Evolutionary conservation across 345 rosid species (phyloP), one percentile per base, ranked within the genome.

Genomic region (Passiflora organensis): DNA sequence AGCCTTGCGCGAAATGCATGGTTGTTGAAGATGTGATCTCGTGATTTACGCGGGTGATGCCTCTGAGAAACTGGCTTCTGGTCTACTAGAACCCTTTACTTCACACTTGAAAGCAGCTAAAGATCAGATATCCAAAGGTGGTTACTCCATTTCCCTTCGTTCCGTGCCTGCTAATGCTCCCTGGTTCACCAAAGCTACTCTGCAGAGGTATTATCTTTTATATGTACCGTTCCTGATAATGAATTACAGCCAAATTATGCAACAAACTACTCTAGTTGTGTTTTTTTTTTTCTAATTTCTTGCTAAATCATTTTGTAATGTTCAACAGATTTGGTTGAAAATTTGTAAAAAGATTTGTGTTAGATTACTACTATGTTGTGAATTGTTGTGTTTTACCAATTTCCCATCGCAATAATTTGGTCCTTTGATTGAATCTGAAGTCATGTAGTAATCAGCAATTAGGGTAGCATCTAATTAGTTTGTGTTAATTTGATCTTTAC

Each of bases 171-270:
- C 80, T 48, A 64, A 64, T 61, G 71, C 76, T 48, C 59, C 77
- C 63, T 93, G 95, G 99, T 93, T 89, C 81, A 89, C 94, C 2
- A 93, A 89, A 80, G 73, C 89, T 58, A 89, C 95, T 48, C 76
- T 93, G 19, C 94, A 80, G 60, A 84, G 98, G 96, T 88, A 17
- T 39, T 41, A 22, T 28, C 9, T 19, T 2, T 42, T n/a, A n/a
- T n/a, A n/a, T n/a, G n/a, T n/a, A n/a, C n/a, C n/a, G n/a, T n/a
- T n/a, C n/a, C n/a, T n/a, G n/a, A n/a, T n/a, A n/a, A n/a, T n/a
- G 19, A 0, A 43, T 16, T n/a, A n/a, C n/a, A n/a, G n/a, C n/a
- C n/a, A n/a, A n/a, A n/a, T n/a, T n/a, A n/a, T 41, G 43, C n/a
- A 12, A 11, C 4, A 41, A 13, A 41, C 15, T 41, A 4, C 13